phyloP scores from a whole-genome alignment of 768 basidiomycete species.

The Pleurotus citrinopileatus region DNA sequence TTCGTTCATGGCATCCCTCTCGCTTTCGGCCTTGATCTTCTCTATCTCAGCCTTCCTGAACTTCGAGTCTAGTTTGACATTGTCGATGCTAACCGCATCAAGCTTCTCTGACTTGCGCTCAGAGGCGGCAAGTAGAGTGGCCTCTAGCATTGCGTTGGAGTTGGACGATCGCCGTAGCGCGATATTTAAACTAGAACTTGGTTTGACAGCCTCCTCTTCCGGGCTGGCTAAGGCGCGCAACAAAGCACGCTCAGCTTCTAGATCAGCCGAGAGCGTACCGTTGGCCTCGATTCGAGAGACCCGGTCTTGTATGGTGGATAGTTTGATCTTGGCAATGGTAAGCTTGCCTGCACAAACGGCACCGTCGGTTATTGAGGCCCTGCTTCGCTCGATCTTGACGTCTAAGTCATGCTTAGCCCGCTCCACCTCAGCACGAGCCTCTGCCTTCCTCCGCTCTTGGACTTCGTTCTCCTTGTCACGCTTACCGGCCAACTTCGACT shows the following conservation, averaged over 20 bases:
- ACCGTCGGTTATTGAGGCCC: constrained; percentile 69
- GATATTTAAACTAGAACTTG: constrained; percentile 54
- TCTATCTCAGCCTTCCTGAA: constrained; percentile 72
- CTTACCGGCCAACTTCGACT: constrained; percentile 79
- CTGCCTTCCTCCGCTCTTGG: constrained; percentile 62
- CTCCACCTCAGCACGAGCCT: constrained; percentile 72
- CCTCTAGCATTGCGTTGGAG: constrained; percentile 79
- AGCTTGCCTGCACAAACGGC: constrained; percentile 72
- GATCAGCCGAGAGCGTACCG: constrained; percentile 44
- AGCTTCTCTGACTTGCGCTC: constrained; percentile 78
- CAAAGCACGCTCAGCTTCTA: constrained; percentile 72
- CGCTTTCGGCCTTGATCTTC: constrained; percentile 58
- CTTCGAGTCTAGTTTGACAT: constrained; percentile 66
- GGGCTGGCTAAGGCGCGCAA: constrained; percentile 63
- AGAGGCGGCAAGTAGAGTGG: constrained; percentile 78
- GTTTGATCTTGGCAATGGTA: constrained; percentile 63
- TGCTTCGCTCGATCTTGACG: constrained; percentile 68
- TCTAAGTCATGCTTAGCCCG: constrained; percentile 72
- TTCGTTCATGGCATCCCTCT: constrained; percentile 59
- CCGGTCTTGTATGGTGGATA: constrained; percentile 61
- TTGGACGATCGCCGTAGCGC: constrained; percentile 70
- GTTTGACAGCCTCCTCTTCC: constrained; percentile 65
- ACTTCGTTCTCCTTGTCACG: constrained; percentile 59
- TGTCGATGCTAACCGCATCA: constrained; percentile 68
- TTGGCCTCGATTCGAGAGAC: constrained; percentile 53